Evolutionary conservation across 192 early-diverging fungal genomes (phyloP), one percentile per base, ranked within the genome.

Genomic region (Backusella liffmaniae): DNA sequence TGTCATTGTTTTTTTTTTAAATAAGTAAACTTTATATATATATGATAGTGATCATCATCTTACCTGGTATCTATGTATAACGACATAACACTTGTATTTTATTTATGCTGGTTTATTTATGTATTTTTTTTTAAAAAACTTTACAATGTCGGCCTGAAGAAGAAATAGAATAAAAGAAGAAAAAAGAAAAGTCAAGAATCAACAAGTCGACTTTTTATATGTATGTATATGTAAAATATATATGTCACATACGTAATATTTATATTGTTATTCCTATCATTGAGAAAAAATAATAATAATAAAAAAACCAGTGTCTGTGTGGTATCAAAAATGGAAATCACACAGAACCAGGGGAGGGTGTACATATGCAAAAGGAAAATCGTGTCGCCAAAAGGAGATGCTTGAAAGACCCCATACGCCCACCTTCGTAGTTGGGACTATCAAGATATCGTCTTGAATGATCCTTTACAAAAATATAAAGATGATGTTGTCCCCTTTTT

Each of bases 11-110:
- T 10, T 32, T 32, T 32, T 32, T 32, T 32, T 32, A 62, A 29
- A 62, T 62, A 62, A 62, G 26, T 62, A 26, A 62, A 26, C 5
- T 29, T 26, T 29, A 29, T 12, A 13, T 10, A 21, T 26, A 26
- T 3, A 53, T 53, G 8, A 62, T 62, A 12, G 26, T 59, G 21
- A 12, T 26, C 12, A 62, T 62, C 21, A 62, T 62, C 10, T 62
- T 62, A 62, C 56, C 56, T 62, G 8, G 56, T 62, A 62, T 62
- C 56, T 62, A 62, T 62, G 56, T 62, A 59, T 59, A 59, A 59
- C 56, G 56, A 59, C 56, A 59, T 59, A 18, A 49, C 46, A 7
- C 46, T 49, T 49, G 16, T 6, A 49, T 49, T 49, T 49, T 49
- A 10, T 18, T 59, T 59, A 23, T 59, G 21, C n/a, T 59, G 53